phyloP scores from a whole-genome alignment of 2,329 filamentous ascomycete species.

The Aspergillus oerlinghausenensis region DNA sequence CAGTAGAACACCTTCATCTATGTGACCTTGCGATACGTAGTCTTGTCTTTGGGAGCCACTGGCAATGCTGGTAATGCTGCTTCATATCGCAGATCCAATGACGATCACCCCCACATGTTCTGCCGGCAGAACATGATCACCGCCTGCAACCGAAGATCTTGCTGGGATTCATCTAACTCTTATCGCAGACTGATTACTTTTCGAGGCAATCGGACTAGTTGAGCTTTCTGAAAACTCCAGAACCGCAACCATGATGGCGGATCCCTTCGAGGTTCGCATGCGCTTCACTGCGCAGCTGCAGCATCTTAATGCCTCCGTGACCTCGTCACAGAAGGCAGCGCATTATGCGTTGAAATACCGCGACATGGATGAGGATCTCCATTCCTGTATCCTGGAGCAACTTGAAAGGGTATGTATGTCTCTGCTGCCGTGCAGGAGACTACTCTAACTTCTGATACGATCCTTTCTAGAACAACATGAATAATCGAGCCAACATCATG shows the following conservation, averaged over 20 bases:
- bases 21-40: neutral
- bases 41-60: neutral
- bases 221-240: neutral
- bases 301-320: constrained; percentile 84
- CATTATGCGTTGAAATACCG: constrained; percentile 91
- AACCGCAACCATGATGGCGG: constrained; percentile 53
- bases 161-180: neutral
- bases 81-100: constrained; percentile 1
- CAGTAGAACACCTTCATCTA: neutral
- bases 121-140: constrained; percentile 19
- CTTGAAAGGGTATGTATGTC: constrained; percentile 66
- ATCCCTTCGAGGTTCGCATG: constrained; percentile 98
- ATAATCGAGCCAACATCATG: constrained; percentile 96
- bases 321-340: constrained; percentile 84
- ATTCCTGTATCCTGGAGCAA: constrained; percentile 95
- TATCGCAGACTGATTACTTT: neutral
- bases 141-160: constrained; percentile 7
- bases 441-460: neutral
- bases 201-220: neutral
- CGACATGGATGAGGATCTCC: constrained; percentile 94
- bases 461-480: constrained; percentile 73
- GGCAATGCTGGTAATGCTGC: neutral
- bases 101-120: constrained; percentile 20
- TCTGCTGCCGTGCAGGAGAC: neutral
- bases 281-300: constrained; percentile 89